These are phyloP conservation scores for Kwoniella dejecticola DNA, from an alignment of 768 basidiomycete genomes.

Conservation along the genomic window DNA sequence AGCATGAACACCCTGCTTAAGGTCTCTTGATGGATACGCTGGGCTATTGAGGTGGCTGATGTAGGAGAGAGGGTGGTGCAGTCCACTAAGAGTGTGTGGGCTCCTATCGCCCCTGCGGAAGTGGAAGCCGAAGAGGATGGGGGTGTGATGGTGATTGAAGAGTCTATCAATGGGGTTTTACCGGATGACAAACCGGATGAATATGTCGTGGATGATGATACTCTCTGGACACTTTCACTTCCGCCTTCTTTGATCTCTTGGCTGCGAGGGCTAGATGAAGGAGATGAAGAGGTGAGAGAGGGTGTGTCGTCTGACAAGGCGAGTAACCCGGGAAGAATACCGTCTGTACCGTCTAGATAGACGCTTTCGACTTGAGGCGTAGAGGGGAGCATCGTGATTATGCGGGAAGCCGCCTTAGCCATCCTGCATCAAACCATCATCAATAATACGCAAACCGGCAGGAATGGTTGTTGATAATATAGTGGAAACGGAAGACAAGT, in stretches of 20 bases:
- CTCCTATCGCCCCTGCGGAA: background rate
- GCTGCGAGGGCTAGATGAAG: too few species aligned
- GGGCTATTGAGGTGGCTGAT: conserved; percentile 69
- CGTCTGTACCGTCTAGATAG: conserved; percentile 63
- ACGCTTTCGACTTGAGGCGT: conserved; percentile 82
- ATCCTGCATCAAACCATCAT: too few species aligned
- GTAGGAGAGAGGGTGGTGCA: conserved; percentile 86
- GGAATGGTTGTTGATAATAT: too few species aligned
- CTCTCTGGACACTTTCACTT: background rate
- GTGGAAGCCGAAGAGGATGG: background rate
- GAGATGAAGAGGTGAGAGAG: background rate
- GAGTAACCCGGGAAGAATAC: conserved; percentile 68
- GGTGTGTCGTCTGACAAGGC: conserved; percentile 54
- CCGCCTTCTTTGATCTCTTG: background rate
- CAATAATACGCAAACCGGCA: too few species aligned
- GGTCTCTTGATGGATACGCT: conserved; percentile 58
- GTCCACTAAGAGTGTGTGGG: conserved; percentile 73
- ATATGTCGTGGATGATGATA: conserved; percentile 14
- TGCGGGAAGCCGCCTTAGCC: conserved; percentile 56
- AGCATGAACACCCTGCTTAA: conserved; percentile 71
- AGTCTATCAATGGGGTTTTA: conserved; percentile 5
- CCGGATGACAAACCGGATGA: background rate
- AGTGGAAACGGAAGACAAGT: too few species aligned
- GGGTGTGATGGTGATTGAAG: conserved; percentile 13
- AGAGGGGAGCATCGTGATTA: conserved; percentile 90